Evolutionary conservation across 1,284 basidiomycete species (phyloP).

Genomic region (Sporisorium sorghi): DNA sequence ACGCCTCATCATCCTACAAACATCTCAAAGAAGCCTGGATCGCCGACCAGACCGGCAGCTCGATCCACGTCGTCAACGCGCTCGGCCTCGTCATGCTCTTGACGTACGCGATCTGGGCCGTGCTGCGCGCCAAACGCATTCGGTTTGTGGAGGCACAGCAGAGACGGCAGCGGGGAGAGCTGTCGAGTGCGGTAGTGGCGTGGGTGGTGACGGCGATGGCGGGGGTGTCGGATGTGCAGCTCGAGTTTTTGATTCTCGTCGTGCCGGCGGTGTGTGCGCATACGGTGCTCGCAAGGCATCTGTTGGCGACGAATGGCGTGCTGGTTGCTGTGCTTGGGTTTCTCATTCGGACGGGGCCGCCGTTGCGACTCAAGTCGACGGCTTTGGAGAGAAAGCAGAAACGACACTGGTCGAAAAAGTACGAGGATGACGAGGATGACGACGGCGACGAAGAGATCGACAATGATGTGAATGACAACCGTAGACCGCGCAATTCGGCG

Average conservation of each 20-base stretch:
- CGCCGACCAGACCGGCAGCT: conserved; percentile 81
- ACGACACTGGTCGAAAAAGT: conserved; percentile 53
- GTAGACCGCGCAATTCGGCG: background rate
- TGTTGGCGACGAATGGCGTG: conserved; percentile 75
- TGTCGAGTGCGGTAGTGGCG: background rate
- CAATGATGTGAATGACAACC: no score
- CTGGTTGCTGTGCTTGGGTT: conserved; percentile 36
- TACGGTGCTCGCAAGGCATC: conserved; percentile 78
- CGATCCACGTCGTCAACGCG: conserved; percentile 79
- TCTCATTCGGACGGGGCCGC: conserved; percentile 5
- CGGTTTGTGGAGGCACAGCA: conserved; percentile 20
- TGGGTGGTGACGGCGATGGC: background rate
- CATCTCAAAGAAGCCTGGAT: conserved; percentile 87
- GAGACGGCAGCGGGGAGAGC: background rate
- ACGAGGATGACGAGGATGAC: conserved; percentile 43
- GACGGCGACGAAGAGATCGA: background rate
- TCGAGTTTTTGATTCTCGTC: conserved; percentile 78
- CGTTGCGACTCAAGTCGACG: background rate
- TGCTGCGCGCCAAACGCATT: conserved; percentile 23
- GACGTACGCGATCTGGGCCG: conserved; percentile 68
- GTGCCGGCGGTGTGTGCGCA: conserved; percentile 82
- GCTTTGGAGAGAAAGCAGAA: conserved; percentile 8
- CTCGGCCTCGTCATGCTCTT: conserved; percentile 81
- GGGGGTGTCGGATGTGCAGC: conserved; percentile 34
- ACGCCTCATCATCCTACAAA: conserved; percentile 76